Evolutionary conservation across 2,329 filamentous ascomycete species (phyloP).

Genomic region (Apiospora phragmitis): DNA sequence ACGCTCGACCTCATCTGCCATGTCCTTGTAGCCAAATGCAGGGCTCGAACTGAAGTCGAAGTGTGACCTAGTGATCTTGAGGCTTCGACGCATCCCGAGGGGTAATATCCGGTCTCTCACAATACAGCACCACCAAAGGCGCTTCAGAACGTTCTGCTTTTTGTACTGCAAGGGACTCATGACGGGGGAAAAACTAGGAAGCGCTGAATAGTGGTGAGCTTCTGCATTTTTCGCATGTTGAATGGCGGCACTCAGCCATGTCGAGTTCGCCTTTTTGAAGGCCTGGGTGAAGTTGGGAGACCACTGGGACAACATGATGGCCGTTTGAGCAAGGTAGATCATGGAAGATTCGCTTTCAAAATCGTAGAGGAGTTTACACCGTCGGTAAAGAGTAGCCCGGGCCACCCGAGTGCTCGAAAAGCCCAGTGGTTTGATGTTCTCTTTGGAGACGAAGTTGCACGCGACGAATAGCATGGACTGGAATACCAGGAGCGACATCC

Average conservation of each 20-base stretch:
- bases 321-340: constrained; percentile 40
- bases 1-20: constrained; percentile 44
- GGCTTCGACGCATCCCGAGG: constrained; percentile 48
- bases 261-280: constrained; percentile 43
- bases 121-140: constrained; percentile 57
- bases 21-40: constrained; percentile 41
- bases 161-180: constrained; percentile 34
- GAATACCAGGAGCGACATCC: constrained; percentile 45
- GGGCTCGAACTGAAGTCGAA: constrained; percentile 43
- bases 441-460: constrained; percentile 42
- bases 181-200: constrained; percentile 29
- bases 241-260: constrained; percentile 51
- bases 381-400: constrained; percentile 44
- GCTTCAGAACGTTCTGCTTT: constrained; percentile 45
- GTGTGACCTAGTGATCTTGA: constrained; percentile 49
- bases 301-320: constrained; percentile 46
- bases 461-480: constrained; percentile 47
- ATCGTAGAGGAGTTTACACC: constrained; percentile 42
- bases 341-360: constrained; percentile 45
- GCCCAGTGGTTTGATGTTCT: constrained; percentile 41
- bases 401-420: constrained; percentile 44
- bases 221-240: constrained; percentile 49
- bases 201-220: constrained; percentile 41
- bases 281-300: constrained; percentile 32
- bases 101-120: constrained; percentile 51